Base-by-base conservation (phyloP, 495 filamentous ascomycete genomes). In the Evansstolkia leycettana region DNA sequence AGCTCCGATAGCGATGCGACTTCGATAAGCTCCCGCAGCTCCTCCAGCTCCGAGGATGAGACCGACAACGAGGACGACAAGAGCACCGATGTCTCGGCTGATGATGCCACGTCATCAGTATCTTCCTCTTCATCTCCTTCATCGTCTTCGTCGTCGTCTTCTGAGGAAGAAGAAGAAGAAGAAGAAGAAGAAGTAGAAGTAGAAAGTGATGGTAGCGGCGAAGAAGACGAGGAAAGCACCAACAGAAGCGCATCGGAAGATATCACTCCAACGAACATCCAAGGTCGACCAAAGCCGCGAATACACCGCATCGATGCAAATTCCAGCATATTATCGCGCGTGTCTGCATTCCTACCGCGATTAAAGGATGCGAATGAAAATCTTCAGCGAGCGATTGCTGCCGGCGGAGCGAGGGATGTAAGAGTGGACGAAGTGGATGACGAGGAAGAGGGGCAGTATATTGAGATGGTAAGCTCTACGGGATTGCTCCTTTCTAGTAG, bases 381-480 rank as follows among this genome's bases (percentile, higher is more conserved):
- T 36, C 42, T 73, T 11, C 51, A 64, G 33, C 40, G 42, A n/a
- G 57, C 64, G 25, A 57, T 62, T 33, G 58, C 48, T 7, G 60
- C 51, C 0, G 67, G 64, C 0, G 44, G 50, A 16, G 51, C 42
- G 2, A 48, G 50, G 3, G 55, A 60, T 32, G 18, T 61, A 25
- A 27, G 44, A 16, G 39, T 70, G 41, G 64, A 69, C 37, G 46
- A 58, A 19, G 52, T 48, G 7, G 46, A 57, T 15, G 54, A 43
- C 13, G 47, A 46, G 1, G 52, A 39, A 5, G 51, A 55, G 12
- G 54, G 51, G 27, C 52, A 55, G 29, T 69, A 70, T 45, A 70
- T 73, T 40, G 68, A 72, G 38, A 73, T 73, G 69, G 63, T 64
- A 53, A 24, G 56, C n/a, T n/a, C n/a, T n/a, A n/a, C n/a, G 39